Evolutionary conservation across 208 protist species (phyloP), one percentile per base, ranked within the genome.

Genomic region (Crithidia fasciculata): DNA sequence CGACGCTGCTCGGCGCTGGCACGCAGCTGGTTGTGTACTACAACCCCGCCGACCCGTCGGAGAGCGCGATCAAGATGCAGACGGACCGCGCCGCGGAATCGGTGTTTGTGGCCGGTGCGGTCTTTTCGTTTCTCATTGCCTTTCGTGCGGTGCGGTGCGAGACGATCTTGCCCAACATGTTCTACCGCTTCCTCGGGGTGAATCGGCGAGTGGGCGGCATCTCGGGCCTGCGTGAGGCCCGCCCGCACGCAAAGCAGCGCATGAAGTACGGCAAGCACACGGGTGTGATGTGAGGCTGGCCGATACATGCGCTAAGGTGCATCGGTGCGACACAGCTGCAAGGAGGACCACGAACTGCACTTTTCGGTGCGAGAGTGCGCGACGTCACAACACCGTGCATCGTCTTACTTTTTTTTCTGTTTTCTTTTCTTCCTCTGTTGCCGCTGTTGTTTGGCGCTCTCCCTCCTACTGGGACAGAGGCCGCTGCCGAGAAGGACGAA

Each of bases 111-210:
- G 36, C 89, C 18, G 88, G 86, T 18, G 87, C 91, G n/a, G 37
- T 79, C 15, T 55, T 95, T 9, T 93, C 88, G 2, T 53, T 92
- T n/a, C 62, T 94, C 67, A 85, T 96, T 57, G 80, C 92, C 4
- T 93, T 92, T 56, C 87, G 92, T 16, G 78, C 87, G 37, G 92
- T 96, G 45, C 89, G 92, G n/a, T 95, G 92, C 64, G 92, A 96
- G 78, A 96, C 89, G n/a, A 94, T 96, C n/a, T 68, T 96, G 55
- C 92, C 92, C 8, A 96, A 96, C 76, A 92, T 95, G 87, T 96
- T 95, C 76, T 96, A 96, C 79, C 86, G 85, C 18, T 96, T 96
- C 44, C 69, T 96, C 2, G 79, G 82, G 4, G 87, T 87, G n/a
- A 95, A 96, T 66, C 71, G 90, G 12, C 82, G 90, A 49, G 76